These are phyloP conservation scores for Hypoxylon cercidicola DNA, from an alignment of 495 filamentous ascomycete genomes.

Conservation along the genomic window DNA sequence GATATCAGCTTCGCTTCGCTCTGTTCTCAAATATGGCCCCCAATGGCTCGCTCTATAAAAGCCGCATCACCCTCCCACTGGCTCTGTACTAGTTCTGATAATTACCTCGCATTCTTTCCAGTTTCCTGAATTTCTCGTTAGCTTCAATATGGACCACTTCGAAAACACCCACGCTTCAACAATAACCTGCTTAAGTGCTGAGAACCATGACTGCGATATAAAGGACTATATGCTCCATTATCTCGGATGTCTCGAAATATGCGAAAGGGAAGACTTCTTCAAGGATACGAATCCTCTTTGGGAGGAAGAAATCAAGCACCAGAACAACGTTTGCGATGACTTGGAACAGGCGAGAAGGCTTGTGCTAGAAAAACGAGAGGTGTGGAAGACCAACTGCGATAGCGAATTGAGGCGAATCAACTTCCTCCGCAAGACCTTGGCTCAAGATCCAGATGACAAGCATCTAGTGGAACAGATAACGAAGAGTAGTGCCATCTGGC, in stretches of 20 bases:
- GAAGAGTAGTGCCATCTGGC: not conserved
- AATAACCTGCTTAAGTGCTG: constrained; percentile 16
- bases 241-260: constrained; percentile 47
- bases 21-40: not conserved
- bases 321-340: not conserved
- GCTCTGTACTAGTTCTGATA: too few relatives aligned
- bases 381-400: constrained; percentile 28
- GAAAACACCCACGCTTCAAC: not conserved
- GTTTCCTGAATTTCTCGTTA: not conserved
- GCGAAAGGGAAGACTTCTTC: constrained; percentile 38
- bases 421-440: constrained; percentile 35
- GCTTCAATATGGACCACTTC: not conserved
- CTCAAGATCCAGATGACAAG: constrained; percentile 11
- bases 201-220: constrained; percentile 35
- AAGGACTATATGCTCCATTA: constrained; percentile 47
- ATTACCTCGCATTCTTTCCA: too few relatives aligned
- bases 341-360: constrained; percentile 4
- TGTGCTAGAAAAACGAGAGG: constrained; percentile 32
- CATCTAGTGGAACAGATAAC: constrained; percentile 8
- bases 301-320: constrained; percentile 29
- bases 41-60: not conserved
- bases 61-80: not conserved
- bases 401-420: constrained; percentile 34
- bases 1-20: not conserved
- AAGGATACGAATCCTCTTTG: constrained; percentile 19